Evolutionary conservation across 31 red algal species (phyloP), one percentile per base, ranked within the genome.

Genomic region (Asparagopsis taxiformis): DNA sequence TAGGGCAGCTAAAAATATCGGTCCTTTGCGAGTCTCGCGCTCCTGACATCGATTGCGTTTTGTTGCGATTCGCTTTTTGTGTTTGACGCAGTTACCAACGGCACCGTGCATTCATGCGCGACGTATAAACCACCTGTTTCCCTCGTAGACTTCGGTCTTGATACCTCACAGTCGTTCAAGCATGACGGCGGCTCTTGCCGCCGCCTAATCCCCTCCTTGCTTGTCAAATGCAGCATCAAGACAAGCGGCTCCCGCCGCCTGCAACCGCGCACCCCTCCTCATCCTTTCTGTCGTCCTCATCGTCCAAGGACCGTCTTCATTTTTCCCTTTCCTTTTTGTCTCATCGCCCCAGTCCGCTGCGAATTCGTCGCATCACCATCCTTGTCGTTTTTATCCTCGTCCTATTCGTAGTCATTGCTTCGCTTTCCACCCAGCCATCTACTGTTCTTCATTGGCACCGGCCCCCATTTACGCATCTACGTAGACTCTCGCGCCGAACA

Each of bases 401-500:
- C n/a, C n/a, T n/a, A n/a, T n/a, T n/a, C n/a, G n/a, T n/a, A n/a
- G n/a, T n/a, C n/a, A n/a, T n/a, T n/a, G n/a, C n/a, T n/a, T n/a
- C n/a, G n/a, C n/a, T n/a, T n/a, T n/a, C n/a, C n/a, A n/a, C 69
- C 50, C 2, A 72, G 51, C 31, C 31, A 29, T 39, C 49, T 58
- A 8, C 34, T 54, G 8, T 55, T 52, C 43, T 57, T 52, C 1
- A 20, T 43, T 51, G 32, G 41, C 52, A 57, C 53, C 15, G 33
- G 36, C 19, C 43, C 57, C 37, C 37, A 36, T 51, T 52, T 11
- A 49, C 55, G 41, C 44, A 76, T 6, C 22, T 66, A 21, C 79
- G 67, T 23, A 51, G 67, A 30, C 37, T 72, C 26, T 71, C 56
- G 54, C 59, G 67, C 15, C 34, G 79, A 39, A 64, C 59, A 3